Conservation (phyloP, 768 basidiomycete genomes). For the Dacryopinax primogenitus region DNA sequence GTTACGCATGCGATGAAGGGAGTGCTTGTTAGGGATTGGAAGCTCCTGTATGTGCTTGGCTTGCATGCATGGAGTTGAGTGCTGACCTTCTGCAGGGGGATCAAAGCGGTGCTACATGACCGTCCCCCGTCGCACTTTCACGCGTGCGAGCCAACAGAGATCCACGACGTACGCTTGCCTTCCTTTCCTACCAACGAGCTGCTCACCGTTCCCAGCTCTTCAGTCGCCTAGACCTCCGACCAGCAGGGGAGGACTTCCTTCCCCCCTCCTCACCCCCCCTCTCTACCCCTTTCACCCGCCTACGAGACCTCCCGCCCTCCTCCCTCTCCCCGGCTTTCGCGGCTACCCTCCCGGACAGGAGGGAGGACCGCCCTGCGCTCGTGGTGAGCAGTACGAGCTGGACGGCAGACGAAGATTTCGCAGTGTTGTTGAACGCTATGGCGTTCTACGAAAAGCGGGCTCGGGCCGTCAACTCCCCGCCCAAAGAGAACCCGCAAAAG, state of each 20-base stretch:
- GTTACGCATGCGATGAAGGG: constrained; percentile 82
- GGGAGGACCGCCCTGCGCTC: constrained; percentile 68
- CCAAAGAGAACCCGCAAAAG: constrained; percentile 15
- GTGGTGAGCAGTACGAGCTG: constrained; percentile 88
- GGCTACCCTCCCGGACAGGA: constrained; percentile 34
- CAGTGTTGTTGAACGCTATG: constrained; percentile 66
- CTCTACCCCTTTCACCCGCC: constrained; percentile 50
- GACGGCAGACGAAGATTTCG: constrained; percentile 95
- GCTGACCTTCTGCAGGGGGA: constrained; percentile 43
- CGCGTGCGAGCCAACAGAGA: constrained; percentile 51
- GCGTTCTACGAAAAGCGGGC: constrained; percentile 53
- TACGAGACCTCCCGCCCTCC: constrained; percentile 24
- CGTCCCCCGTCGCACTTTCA: constrained; percentile 80
- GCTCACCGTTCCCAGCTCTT: constrained; percentile 25
- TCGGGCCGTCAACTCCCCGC: constrained; percentile 20
- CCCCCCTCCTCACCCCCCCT: constrained; percentile 41
- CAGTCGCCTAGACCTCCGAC: constrained; percentile 18
- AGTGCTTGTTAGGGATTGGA: constrained; percentile 56
- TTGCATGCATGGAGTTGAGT: background rate
- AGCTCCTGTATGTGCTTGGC: constrained; percentile 50
- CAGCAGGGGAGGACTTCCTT: constrained; percentile 36
- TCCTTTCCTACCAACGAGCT: constrained; percentile 17
- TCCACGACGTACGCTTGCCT: constrained; percentile 51
- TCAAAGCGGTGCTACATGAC: constrained; percentile 71
- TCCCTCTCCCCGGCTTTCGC: constrained; percentile 27